These are phyloP conservation scores for Parietaria judaica DNA, from an alignment of 306 rosid species.

Conservation along the genomic window DNA sequence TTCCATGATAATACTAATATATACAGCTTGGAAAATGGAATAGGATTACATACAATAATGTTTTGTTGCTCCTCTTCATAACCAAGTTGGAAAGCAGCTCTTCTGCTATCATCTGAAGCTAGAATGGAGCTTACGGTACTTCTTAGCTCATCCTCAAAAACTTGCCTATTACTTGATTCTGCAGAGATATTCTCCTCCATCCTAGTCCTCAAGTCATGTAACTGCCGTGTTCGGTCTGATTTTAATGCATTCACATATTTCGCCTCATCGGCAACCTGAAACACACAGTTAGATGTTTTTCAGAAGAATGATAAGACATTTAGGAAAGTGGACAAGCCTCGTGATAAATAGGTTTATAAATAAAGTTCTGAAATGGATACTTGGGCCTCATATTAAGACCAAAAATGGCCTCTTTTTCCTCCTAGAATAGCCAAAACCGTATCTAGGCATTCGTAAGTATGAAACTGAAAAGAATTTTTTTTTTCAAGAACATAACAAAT, in stretches of 20 bases:
- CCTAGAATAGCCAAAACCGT: neutral
- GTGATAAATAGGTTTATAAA: too few relatives aligned
- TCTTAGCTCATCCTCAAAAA: conserved; percentile 74
- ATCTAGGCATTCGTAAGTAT: neutral
- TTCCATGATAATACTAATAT: too few relatives aligned
- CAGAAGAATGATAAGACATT: neutral
- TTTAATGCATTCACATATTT: conserved; percentile 57
- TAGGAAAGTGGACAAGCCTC: neutral
- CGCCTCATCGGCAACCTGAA: conserved; percentile 80
- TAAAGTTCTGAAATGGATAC: too few relatives aligned
- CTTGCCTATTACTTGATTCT: conserved; percentile 53
- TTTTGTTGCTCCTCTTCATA: conserved; percentile 90
- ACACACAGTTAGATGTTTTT: conserved; percentile 14
- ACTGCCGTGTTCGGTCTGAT: conserved; percentile 62
- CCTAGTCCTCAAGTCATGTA: conserved; percentile 62
- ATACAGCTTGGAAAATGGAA: neutral
- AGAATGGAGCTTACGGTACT: conserved; percentile 57
- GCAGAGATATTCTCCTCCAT: conserved; percentile 51
- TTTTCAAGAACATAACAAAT: neutral
- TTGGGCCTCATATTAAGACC: too few relatives aligned
- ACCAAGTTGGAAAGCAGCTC: conserved; percentile 75
- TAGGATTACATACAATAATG: conserved; percentile 54
- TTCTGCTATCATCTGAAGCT: conserved; percentile 67
- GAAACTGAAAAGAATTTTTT: neutral
- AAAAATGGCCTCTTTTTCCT: too few relatives aligned